Conservation (phyloP, 1,284 basidiomycete species). For the Rhodotorula sp. region DNA sequence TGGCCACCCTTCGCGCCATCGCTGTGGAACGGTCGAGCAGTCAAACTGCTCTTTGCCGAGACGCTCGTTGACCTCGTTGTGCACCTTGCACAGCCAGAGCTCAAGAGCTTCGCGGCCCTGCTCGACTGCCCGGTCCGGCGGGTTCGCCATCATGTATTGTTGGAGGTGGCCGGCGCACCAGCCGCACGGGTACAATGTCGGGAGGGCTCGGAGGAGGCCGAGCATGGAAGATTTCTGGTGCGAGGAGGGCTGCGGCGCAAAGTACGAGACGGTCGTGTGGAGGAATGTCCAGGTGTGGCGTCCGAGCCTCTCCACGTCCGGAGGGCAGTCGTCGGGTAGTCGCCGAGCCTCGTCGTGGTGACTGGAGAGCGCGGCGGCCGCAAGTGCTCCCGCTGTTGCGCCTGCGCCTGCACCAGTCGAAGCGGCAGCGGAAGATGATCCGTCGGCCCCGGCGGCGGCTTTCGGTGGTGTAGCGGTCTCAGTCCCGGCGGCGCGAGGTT, state of each 20-base stretch:
- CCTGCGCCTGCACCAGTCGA: conserved; percentile 47
- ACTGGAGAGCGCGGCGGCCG: conserved; percentile 19
- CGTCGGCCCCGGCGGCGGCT: not conserved
- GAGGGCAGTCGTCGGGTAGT: conserved; percentile 68
- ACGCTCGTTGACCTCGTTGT: conserved; percentile 85
- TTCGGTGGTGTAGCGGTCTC: not conserved
- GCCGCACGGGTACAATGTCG: conserved; percentile 79
- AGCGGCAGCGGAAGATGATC: conserved; percentile 33
- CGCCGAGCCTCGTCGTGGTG: conserved; percentile 20
- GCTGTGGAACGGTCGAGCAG: conserved; percentile 71
- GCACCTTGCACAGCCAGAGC: conserved; percentile 82
- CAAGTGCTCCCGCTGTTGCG: conserved; percentile 36
- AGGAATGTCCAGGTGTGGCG: conserved; percentile 93
- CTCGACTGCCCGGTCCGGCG: conserved; percentile 64
- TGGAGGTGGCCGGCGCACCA: conserved; percentile 80
- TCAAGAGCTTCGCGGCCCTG: conserved; percentile 66
- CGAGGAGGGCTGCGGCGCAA: conserved; percentile 72
- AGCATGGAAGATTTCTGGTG: conserved; percentile 77
- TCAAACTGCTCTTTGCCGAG: conserved; percentile 79
- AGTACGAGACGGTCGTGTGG: conserved; percentile 89
- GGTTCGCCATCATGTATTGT: conserved; percentile 61
- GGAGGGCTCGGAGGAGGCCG: conserved; percentile 69
- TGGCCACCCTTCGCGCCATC: conserved; percentile 85
- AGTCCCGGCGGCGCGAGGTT: conserved; percentile 36
- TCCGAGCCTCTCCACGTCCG: conserved; percentile 81